Conservation (phyloP, 2,329 filamentous ascomycete genomes). For the Geosmithia flava region DNA sequence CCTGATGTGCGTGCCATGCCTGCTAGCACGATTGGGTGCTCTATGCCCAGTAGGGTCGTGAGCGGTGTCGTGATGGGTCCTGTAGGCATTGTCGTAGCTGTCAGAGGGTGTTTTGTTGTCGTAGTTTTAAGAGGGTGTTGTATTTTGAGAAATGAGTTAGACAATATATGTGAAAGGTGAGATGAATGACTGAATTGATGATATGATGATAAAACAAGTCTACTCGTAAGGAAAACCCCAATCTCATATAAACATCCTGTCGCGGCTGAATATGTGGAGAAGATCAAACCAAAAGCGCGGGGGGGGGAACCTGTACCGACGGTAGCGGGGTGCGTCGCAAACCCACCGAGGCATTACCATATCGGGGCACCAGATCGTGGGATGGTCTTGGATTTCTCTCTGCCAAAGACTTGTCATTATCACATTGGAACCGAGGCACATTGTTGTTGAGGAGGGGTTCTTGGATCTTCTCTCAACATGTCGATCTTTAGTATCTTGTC, state of each 20-base stretch:
- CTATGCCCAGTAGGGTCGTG: constrained; percentile 66
- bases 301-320: constrained; percentile 11
- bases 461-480: too few species aligned
- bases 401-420: background rate
- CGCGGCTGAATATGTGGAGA: too few species aligned
- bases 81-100: constrained; percentile 25
- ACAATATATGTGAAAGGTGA: too few species aligned
- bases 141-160: too few species aligned
- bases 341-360: constrained; percentile 20
- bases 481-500: too few species aligned
- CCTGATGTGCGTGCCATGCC: constrained; percentile 86
- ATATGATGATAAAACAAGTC: too few species aligned
- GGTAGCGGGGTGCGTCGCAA: constrained; percentile 13
- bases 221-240: too few species aligned
- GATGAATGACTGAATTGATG: too few species aligned
- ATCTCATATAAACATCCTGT: too few species aligned
- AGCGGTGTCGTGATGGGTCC: constrained; percentile 63
- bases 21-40: constrained; percentile 81
- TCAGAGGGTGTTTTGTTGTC: background rate
- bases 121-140: too few species aligned
- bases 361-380: constrained; percentile 15
- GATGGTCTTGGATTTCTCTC: background rate
- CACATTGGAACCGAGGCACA: background rate
- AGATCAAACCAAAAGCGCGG: background rate
- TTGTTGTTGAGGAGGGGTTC: too few species aligned